A percentile compares a stretch with the other conserved stretches of the same genome.
These are phyloP conservation scores for Trichoderma sp. DNA, from an alignment of 2,329 filamentous ascomycete genomes.

Conservation along the genomic window DNA sequence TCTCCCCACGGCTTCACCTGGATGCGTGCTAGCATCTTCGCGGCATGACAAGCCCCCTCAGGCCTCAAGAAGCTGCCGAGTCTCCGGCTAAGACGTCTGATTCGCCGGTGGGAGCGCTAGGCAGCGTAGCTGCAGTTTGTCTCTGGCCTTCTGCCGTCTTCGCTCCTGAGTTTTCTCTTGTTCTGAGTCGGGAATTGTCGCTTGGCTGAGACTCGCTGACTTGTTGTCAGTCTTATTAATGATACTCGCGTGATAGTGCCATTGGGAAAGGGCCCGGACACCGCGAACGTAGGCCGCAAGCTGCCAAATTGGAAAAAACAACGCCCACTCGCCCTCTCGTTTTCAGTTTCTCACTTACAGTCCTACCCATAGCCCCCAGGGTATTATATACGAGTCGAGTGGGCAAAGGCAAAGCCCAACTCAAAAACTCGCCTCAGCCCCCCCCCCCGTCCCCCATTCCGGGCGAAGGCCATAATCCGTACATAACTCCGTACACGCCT, in stretches of 20 bases:
- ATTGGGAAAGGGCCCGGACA: neutral
- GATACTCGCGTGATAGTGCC: neutral
- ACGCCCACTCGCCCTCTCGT: neutral
- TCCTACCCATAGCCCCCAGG: neutral
- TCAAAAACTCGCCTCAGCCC: neutral
- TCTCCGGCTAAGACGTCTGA: neutral
- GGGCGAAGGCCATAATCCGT: neutral
- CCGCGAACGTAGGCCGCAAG: neutral
- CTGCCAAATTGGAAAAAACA: neutral
- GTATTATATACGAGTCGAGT: neutral
- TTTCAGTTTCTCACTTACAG: neutral
- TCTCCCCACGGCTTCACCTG: neutral
- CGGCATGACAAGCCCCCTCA: neutral
- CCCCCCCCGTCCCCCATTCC: neutral
- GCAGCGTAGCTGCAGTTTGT: neutral
- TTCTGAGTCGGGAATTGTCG: conserved; percentile 5
- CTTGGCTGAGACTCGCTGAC: neutral
- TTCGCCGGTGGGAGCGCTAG: neutral
- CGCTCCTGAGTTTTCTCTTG: neutral
- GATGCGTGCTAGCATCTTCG: conserved; percentile 10
- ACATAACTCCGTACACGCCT: conserved; percentile 12
- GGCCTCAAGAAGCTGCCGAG: conserved; percentile 7
- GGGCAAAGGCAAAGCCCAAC: neutral
- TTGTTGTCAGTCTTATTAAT: conserved; percentile 3
- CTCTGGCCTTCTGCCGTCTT: neutral